Percentiles rank a stretch among this genome's conserved stretches.
phyloP scores from a whole-genome alignment of 2,329 filamentous ascomycete genomes.

The Capronia coronata region DNA sequence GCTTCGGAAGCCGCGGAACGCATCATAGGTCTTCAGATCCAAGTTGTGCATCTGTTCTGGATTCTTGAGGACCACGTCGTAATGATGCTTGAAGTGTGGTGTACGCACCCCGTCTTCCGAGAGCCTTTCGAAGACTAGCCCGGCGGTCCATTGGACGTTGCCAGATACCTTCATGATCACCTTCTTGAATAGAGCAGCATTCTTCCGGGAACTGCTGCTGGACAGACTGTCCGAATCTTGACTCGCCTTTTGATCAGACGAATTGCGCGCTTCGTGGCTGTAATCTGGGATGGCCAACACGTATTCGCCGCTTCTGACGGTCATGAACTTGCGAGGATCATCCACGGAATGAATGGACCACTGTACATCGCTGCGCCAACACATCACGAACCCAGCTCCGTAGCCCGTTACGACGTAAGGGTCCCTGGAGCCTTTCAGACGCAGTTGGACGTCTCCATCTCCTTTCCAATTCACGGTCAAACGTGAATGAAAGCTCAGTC shows the following conservation, averaged over 20 bases:
- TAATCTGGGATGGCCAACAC: constrained; percentile 92
- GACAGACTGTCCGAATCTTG: constrained; percentile 54
- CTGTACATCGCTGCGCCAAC: constrained; percentile 89
- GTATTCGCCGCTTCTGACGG: constrained; percentile 89
- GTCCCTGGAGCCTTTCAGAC: constrained; percentile 83
- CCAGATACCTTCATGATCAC: constrained; percentile 98
- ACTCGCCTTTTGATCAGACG: constrained; percentile 36
- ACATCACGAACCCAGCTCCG: constrained; percentile 95
- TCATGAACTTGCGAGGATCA: constrained; percentile 90
- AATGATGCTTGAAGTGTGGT: constrained; percentile 88
- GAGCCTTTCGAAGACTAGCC: constrained; percentile 85
- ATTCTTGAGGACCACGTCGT: constrained; percentile 78
- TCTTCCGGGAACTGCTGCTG: constrained; percentile 59
- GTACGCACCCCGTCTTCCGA: constrained; percentile 64
- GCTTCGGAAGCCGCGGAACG: constrained; percentile 93
- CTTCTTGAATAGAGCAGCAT: constrained; percentile 88
- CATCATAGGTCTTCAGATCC: constrained; percentile 62
- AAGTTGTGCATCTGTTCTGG: constrained; percentile 62
- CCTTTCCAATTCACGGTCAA: constrained; percentile 87
- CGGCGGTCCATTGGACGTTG: constrained; percentile 86
- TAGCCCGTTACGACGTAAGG: constrained; percentile 89
- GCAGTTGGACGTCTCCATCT: constrained; percentile 89
- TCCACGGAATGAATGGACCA: constrained; percentile 79
- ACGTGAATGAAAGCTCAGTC: constrained; percentile 86
- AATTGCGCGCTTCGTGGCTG: constrained; percentile 73